Conservation (phyloP, 768 basidiomycete genomes). For the Trametes coccinea region DNA sequence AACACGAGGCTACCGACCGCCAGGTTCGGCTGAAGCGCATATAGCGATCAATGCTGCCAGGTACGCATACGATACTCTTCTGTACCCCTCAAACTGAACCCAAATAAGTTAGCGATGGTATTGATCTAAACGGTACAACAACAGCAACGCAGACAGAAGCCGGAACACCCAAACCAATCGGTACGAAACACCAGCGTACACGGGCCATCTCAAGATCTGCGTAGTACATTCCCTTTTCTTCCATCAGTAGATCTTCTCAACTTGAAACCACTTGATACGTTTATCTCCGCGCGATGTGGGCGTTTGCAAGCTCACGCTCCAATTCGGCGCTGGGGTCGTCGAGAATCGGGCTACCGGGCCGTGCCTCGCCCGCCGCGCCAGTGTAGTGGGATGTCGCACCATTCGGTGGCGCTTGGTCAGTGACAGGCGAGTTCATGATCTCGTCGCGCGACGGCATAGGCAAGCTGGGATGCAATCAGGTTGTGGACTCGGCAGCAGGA, state of each 20-base stretch:
- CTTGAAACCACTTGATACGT: background rate
- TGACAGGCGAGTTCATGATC: slow-evolving; percentile 74
- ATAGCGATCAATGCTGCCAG: too few relatives aligned
- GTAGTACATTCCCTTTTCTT: background rate
- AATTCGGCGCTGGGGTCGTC: slow-evolving; percentile 86
- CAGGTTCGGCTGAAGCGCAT: too few relatives aligned
- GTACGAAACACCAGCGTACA: slow-evolving; percentile 1
- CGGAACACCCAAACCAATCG: background rate
- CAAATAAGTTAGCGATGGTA: slow-evolving; percentile 7
- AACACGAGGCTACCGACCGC: too few relatives aligned
- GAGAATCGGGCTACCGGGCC: slow-evolving; percentile 68
- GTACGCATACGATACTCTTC: too few relatives aligned
- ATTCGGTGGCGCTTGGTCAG: slow-evolving; percentile 55
- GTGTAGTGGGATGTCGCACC: slow-evolving; percentile 75
- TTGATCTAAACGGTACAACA: background rate
- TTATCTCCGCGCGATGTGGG: slow-evolving; percentile 47
- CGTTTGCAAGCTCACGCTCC: slow-evolving; percentile 81
- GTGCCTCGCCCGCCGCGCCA: slow-evolving; percentile 38
- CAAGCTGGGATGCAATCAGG: slow-evolving; percentile 45
- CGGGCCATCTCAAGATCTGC: background rate
- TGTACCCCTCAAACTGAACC: too few relatives aligned
- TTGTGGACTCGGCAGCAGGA: background rate
- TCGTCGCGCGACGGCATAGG: slow-evolving; percentile 82
- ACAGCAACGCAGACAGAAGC: background rate
- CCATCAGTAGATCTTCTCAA: background rate